These are phyloP conservation scores for Pseudogymnoascus sp. DNA, from an alignment of 2,329 filamentous ascomycete genomes.

Conservation along the genomic window DNA sequence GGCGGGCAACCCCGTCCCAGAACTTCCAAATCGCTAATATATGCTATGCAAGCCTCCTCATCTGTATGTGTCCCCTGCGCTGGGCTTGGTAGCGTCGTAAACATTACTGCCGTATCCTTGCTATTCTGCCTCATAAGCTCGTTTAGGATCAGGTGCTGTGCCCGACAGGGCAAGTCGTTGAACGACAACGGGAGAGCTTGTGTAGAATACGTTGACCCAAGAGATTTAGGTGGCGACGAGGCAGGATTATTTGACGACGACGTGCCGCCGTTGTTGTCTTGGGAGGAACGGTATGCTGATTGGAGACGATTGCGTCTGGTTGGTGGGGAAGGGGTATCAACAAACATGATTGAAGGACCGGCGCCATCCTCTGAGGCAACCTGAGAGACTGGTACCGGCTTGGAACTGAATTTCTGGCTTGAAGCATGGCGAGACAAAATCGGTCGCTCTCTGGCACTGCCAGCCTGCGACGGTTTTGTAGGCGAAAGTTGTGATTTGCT, in stretches of 20 bases:
- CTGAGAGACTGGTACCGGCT: conserved; percentile 62
- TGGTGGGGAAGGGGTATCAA: conserved; percentile 35
- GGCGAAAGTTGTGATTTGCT: conserved; percentile 4
- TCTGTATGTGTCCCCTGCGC: conserved; percentile 67
- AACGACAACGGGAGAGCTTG: conserved; percentile 67
- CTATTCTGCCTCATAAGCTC: conserved; percentile 69
- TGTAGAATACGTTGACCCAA: conserved; percentile 45
- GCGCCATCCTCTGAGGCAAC: conserved; percentile 58
- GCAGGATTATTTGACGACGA: conserved; percentile 28
- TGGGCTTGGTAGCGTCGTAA: conserved; percentile 78
- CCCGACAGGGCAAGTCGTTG: conserved; percentile 77
- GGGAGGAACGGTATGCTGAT: conserved; percentile 21
- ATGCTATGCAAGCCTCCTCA: conserved; percentile 63
- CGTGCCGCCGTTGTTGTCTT: conserved; percentile 15
- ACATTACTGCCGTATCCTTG: conserved; percentile 64
- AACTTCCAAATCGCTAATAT: conserved; percentile 71
- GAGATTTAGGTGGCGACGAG: conserved; percentile 4
- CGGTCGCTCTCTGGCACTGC: conserved; percentile 32
- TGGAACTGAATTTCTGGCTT: conserved; percentile 61
- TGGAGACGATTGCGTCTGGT: conserved; percentile 19
- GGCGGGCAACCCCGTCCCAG: conserved; percentile 71
- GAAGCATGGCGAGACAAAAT: conserved; percentile 48
- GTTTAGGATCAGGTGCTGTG: conserved; percentile 80
- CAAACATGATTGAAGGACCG: conserved; percentile 71
- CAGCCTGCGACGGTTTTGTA: neutral